Conservation (phyloP, 1,139 yeast species). For the Pichia sp. region DNA sequence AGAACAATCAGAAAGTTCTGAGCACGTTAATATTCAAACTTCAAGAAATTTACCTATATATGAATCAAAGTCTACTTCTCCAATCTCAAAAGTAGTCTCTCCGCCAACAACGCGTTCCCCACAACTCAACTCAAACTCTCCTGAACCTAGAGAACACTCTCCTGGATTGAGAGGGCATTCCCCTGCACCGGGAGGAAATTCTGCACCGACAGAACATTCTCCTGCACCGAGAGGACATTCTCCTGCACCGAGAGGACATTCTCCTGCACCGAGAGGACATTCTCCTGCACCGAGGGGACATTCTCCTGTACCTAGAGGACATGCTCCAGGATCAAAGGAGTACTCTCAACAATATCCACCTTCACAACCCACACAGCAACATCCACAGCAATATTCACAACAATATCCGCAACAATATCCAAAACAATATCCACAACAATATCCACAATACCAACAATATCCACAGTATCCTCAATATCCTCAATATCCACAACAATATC, state of each 20-base stretch:
- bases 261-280: background rate
- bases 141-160: slow-evolving; percentile 1
- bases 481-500: too few species aligned
- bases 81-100: too few species aligned
- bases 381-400: background rate
- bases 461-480: background rate
- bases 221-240: background rate
- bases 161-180: too few species aligned
- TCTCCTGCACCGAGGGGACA: slow-evolving; percentile 2
- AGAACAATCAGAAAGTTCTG: too few species aligned
- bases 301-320: background rate
- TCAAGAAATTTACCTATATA: too few species aligned
- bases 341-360: background rate
- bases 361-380: background rate
- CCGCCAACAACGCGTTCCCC: background rate
- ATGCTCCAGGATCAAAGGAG: slow-evolving; percentile 1
- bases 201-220: background rate
- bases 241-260: background rate
- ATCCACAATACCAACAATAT: background rate
- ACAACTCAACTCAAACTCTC: background rate
- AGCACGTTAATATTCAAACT: too few species aligned
- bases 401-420: background rate
- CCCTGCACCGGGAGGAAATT: background rate
- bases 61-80: too few species aligned
- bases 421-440: background rate